These are phyloP conservation scores for Suillus sp. DNA, from an alignment of 768 basidiomycete genomes.

Conservation along the genomic window DNA sequence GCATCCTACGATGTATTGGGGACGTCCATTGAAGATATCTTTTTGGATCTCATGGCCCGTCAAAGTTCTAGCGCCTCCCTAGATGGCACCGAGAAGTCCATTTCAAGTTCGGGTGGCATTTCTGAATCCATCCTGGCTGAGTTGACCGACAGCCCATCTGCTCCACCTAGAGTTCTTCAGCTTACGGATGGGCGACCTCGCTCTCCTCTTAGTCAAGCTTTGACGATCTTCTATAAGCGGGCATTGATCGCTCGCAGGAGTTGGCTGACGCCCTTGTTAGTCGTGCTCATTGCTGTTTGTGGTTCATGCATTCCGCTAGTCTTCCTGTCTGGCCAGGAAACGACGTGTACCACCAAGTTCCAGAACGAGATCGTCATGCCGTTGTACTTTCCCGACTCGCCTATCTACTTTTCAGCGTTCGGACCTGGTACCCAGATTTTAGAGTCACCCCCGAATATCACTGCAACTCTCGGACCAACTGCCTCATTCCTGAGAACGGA, in stretches of 20 bases:
- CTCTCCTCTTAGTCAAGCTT: conserved; percentile 63
- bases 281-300: conserved; percentile 54
- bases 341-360: conserved; percentile 52
- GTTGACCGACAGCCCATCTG: conserved; percentile 3
- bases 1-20: conserved; percentile 67
- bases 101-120: conserved; percentile 13
- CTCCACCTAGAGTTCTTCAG: conserved; percentile 30
- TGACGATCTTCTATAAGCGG: conserved; percentile 77
- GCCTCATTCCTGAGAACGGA: conserved; percentile 37
- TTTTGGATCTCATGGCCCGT: conserved; percentile 67
- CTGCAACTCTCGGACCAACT: conserved; percentile 46
- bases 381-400: conserved; percentile 57
- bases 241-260: conserved; percentile 60
- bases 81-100: conserved; percentile 32
- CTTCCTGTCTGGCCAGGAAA: conserved; percentile 54
- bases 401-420: conserved; percentile 36
- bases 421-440: conserved; percentile 42
- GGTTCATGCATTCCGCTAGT: conserved; percentile 70
- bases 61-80: conserved; percentile 15
- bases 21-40: conserved; percentile 81
- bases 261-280: conserved; percentile 66
- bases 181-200: conserved; percentile 54
- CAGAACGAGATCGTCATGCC: conserved; percentile 41
- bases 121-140: conserved; percentile 10
- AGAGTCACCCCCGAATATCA: conserved; percentile 56